These are phyloP conservation scores for Mucor indicus DNA, from an alignment of 371 early-diverging fungal genomes.

Conservation along the genomic window DNA sequence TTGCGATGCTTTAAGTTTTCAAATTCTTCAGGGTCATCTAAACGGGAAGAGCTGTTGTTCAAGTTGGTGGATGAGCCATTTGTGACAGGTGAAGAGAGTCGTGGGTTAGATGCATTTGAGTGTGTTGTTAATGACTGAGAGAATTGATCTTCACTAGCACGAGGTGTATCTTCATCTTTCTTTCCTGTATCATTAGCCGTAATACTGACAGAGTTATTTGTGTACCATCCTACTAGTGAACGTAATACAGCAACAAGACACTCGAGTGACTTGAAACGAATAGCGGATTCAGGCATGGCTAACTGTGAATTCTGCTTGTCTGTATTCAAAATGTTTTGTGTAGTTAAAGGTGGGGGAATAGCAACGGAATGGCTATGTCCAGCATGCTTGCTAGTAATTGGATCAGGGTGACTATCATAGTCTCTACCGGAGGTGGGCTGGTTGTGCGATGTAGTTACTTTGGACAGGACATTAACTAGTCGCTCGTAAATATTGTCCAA, in stretches of 20 bases:
- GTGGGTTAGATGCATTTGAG: slow-evolving; percentile 34
- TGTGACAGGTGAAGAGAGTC: slow-evolving; percentile 55
- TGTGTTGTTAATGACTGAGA: slow-evolving; percentile 18
- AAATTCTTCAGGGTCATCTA: slow-evolving; percentile 74
- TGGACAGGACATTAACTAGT: slow-evolving; percentile 54
- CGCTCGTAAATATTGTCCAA: slow-evolving; percentile 56
- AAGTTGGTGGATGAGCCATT: slow-evolving; percentile 51
- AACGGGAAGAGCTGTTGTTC: slow-evolving; percentile 39
- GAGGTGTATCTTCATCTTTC: slow-evolving; percentile 37
- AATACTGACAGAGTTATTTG: slow-evolving; percentile 46
- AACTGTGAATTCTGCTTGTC: slow-evolving; percentile 43
- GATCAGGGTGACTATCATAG: slow-evolving; percentile 24
- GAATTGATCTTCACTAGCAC: slow-evolving; percentile 44
- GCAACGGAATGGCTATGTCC: slow-evolving; percentile 24
- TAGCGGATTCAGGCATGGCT: slow-evolving; percentile 41
- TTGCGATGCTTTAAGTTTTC: slow-evolving; percentile 79
- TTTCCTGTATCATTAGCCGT: slow-evolving; percentile 21
- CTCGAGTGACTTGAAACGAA: slow-evolving; percentile 52
- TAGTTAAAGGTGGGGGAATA: slow-evolving; percentile 51
- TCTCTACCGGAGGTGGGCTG: slow-evolving; percentile 25
- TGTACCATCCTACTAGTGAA: slow-evolving; percentile 53
- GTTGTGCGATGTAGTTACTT: slow-evolving; percentile 45
- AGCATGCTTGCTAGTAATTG: slow-evolving; percentile 13
- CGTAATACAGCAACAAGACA: slow-evolving; percentile 54
- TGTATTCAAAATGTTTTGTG: slow-evolving; percentile 40